phyloP scores from a whole-genome alignment of 2,329 filamentous ascomycete genomes.

The Lasiodiplodia hormozganensis region DNA sequence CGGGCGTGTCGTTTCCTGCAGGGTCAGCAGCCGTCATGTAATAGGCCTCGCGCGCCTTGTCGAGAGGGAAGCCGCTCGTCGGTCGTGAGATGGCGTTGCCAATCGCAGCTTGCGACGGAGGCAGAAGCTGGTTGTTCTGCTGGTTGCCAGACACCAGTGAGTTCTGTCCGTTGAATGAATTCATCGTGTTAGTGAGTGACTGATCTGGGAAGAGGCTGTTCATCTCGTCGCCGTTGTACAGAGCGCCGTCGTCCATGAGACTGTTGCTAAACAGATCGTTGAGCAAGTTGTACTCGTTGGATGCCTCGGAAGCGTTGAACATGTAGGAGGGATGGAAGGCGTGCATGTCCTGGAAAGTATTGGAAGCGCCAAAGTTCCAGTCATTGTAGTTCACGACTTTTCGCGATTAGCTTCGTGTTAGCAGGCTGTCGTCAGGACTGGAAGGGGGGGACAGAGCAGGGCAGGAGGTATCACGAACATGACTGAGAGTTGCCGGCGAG shows the following conservation, averaged over 20 bases:
- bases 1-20: constrained; percentile 82
- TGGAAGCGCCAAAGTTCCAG: constrained; percentile 75
- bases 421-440: constrained; percentile 34
- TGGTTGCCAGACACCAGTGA: constrained; percentile 48
- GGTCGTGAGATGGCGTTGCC: constrained; percentile 67
- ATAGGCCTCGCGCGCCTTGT: constrained; percentile 82
- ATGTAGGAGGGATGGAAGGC: constrained; percentile 93
- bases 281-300: constrained; percentile 94
- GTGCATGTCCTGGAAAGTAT: constrained; percentile 92
- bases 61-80: constrained; percentile 66
- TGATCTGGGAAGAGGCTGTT: constrained; percentile 65
- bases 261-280: constrained; percentile 96
- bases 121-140: constrained; percentile 52
- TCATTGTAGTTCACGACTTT: constrained; percentile 84
- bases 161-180: constrained; percentile 44
- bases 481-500: constrained; percentile 72
- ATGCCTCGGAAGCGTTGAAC: constrained; percentile 92
- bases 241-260: constrained; percentile 73
- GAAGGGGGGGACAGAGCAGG: constrained; percentile 34
- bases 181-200: constrained; percentile 56
- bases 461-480: constrained; percentile 66
- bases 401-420: constrained; percentile 32
- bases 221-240: constrained; percentile 49
- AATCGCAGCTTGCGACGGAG: constrained; percentile 52
- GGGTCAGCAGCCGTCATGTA: constrained; percentile 97